Base-by-base conservation (phyloP, 805 yeast species). In the Lipomyces spencermartinsiae region DNA sequence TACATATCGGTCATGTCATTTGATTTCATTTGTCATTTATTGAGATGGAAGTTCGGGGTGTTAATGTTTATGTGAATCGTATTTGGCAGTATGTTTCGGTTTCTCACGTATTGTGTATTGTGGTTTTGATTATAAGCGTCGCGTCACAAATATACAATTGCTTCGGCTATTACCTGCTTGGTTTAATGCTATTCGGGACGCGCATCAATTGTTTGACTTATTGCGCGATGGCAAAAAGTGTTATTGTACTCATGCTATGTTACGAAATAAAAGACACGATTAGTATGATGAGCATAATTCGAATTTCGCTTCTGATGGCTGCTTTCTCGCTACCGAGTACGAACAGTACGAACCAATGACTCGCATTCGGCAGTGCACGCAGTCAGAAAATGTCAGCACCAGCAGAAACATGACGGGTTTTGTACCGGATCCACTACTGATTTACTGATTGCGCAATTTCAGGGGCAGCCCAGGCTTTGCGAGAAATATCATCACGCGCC, bases 391-490 rank as follows among this genome's bases (percentile, higher is more conserved):
- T 1, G 49, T 43, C 49, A 43, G 49, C 49, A 43, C 10, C 16
- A 9, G 22, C 49, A 6, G 49, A 2, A 2, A 43, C 49, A 43
- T n/a, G 49, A n/a, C 49, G 49, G 49, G 49, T 43, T 14, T 43
- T 19, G 49, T 43, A 43, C 49, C 49, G 43, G 43, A 10, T 37
- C 43, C 43, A 37, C 49, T 16, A n/a, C n/a, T n/a, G n/a, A n/a
- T n/a, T n/a, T n/a, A n/a, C n/a, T 46, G 51, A 57, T 57, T 37
- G 59, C 59, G 59, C 59, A 37, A 57, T 57, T 33, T 14, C 59
- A 57, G 59, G 49, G 59, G 59, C 59, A 29, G 43, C n/a, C n/a
- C n/a, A n/a, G n/a, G n/a, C n/a, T n/a, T n/a, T n/a, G n/a, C n/a
- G n/a, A n/a, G n/a, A 29, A 54, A 22, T 49, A 49, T 49, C 25